Base-by-base conservation (phyloP, 306 rosid genomes). In the Lagenaria siceraria region DNA sequence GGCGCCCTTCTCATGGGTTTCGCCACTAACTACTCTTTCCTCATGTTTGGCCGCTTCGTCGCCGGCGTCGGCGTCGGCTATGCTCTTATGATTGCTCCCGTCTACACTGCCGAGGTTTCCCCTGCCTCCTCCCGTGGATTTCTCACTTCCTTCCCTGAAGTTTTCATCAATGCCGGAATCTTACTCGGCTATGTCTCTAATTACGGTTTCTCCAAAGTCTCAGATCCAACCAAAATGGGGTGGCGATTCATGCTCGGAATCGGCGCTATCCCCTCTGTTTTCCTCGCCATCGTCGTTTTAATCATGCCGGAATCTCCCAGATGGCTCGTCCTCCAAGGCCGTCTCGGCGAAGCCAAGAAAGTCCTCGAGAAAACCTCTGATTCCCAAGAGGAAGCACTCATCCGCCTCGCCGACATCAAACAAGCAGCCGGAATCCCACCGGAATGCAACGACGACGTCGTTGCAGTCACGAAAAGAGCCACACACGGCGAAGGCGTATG, bases 211-310 rank as follows among this genome's bases (percentile, higher is more conserved):
- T 89, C 97, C 0, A 84, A 85, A 75, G 33, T 88, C 10, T 27
- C 86, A 0, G 19, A 66, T 38, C 74, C 74, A 2, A 74, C 76
- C 0, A 6, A 53, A 11, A 0, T 89, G 35, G 87, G 92, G 0
- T 91, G 97, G 97, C 77, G 97, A 4, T 64, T 84, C 63, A 91
- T 89, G 97, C 91, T 91, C 1, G 91, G 94, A 55, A 36, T 84
- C 1, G 91, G 92, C 0, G 90, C 83, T 6, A 0, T 91, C 54
- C 97, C 92, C 1, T 81, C 97, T 0, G 64, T 91, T 0, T 12
- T 85, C 52, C 77, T 89, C 8, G 81, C 81, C 3, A 0, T 82
- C 0, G 87, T 86, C 21, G 88, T 88, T 4, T 29, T 91, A 22
- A 78, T 84, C 72, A 89, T 91, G 92, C 92, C 94, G 0, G 94